Evolutionary conservation across 2,329 filamentous ascomycete genomes (phyloP), one percentile per base, ranked within the genome.

Genomic region (Mycocentrospora acerina): DNA sequence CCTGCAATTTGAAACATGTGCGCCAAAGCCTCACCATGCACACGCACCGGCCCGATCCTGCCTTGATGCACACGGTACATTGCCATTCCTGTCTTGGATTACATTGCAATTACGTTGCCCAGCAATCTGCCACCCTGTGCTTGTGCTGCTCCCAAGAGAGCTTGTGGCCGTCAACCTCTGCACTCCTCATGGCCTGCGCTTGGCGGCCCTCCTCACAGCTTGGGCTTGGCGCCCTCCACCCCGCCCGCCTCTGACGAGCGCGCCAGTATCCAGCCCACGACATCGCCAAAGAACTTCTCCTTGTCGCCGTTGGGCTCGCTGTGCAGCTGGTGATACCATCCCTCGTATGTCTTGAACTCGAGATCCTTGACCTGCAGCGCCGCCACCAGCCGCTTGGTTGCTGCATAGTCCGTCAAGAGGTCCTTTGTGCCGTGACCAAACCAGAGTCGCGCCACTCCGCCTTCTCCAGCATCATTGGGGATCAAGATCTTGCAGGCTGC

Each of bases 341-440:
- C 90, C 19, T 86, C 80, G 63, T 93, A 95, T 14, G 74, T 69
- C 71, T 81, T 85, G 60, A 88, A 83, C 47, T 77, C 78, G 59
- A 82, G 86, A 64, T 94, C 88, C 53, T 76, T 71, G 6, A 86
- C 71, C 33, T 70, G 66, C 17, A 77, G 70, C 48, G 67, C 57
- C 15, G 83, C 78, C 44, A 82, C 80, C 67, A 86, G 87, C 40
- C 71, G 75, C 69, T 81, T 80, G 40, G 80, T 82, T 2, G 79
- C 81, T 7, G 78, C 70, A 53, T 80, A 86, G 64, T 79, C 82
- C 30, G 85, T 85, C 19, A 85, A 78, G 55, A 74, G 74, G 64
- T 96, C 90, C 3, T 62, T 74, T n/a, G 82, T 86, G 7, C 90
- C 90, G 68, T 95, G 89, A 0, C 79, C 78, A 19, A 94, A 64